Evolutionary conservation across 495 filamentous ascomycete genomes (phyloP).

Genomic region (Penicillium simplicissimum): DNA sequence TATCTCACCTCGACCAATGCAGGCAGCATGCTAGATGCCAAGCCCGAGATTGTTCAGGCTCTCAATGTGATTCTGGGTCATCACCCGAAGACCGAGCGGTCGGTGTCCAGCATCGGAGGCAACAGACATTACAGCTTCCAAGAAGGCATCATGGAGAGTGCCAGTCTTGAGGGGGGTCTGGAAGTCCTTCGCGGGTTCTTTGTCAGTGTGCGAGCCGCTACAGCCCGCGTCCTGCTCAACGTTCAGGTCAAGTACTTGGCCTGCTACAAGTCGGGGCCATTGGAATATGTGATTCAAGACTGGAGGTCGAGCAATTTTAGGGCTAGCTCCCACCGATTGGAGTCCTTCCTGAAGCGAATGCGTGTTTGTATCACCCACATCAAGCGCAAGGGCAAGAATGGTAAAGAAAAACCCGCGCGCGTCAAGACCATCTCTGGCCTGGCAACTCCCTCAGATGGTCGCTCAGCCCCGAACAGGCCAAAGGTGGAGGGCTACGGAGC

Average conservation of each 20-base stretch:
- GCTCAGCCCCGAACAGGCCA: conserved; percentile 30
- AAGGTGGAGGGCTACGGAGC: conserved; percentile 38
- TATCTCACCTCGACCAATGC: conserved; percentile 55
- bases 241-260: conserved; percentile 52
- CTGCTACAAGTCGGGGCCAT: conserved; percentile 38
- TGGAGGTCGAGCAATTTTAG: conserved; percentile 3
- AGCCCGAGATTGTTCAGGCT: conserved; percentile 46
- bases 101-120: conserved; percentile 35
- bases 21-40: conserved; percentile 38
- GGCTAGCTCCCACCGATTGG: conserved; percentile 23
- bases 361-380: conserved; percentile 45
- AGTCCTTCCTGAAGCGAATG: conserved; percentile 48
- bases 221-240: conserved; percentile 63
- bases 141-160: conserved; percentile 27
- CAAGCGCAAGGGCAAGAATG: conserved; percentile 36
- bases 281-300: conserved; percentile 28
- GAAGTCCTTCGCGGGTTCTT: conserved; percentile 65
- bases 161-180: conserved; percentile 41
- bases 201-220: conserved; percentile 65
- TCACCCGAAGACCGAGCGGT: conserved; percentile 36
- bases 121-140: conserved; percentile 45
- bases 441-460: conserved; percentile 43
- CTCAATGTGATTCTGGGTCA: conserved; percentile 56
- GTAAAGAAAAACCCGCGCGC: conserved; percentile 30
- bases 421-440: conserved; percentile 51